Evolutionary conservation across 768 basidiomycete species (phyloP), one percentile per base, ranked within the genome.

Genomic region (Grammothele lineata): DNA sequence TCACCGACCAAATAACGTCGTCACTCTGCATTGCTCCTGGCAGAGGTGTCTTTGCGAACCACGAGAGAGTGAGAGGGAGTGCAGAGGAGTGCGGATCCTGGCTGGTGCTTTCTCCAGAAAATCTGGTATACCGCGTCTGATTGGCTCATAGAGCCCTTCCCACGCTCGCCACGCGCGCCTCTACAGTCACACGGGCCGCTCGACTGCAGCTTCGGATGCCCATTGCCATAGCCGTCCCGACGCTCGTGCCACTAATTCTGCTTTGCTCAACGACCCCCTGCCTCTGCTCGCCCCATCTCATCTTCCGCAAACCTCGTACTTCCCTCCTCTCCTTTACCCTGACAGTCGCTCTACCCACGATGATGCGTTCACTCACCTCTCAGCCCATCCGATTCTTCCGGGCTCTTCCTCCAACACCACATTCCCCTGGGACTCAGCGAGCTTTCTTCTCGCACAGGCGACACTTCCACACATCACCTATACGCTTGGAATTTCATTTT

Each of bases 1-100:
- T 92, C 24, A 93, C 89, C 17, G 84, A 89, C 95, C 95, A 99
- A 55, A 99, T 97, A 55, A 97, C 88, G 70, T 98, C 95, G 87
- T 99, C 95, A 69, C 85, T 87, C 66, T 91, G 88, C 87, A 91
- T 91, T 48, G 36, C 24, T 25, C 5, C 36, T 7, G 33, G 37
- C 19, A 34, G 11, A 11, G 30, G 27, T 10, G 21, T 5, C 11
- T n/a, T n/a, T n/a, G n/a, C n/a, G n/a, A n/a, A n/a, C n/a, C n/a
- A n/a, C n/a, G 11, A 15, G 21, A 26, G 26, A 25, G 11, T 34
- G 17, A 22, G 36, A 40, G 22, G n/a, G 45, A 33, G 35, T 33
- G 27, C 39, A 26, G 26, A 42, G 38, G 26, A 33, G n/a, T n/a
- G n/a, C n/a, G n/a, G n/a, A n/a, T n/a, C n/a, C n/a, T n/a, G n/a